Evolutionary conservation across 345 rosid species (phyloP).

Genomic region (Ceriops tagal): DNA sequence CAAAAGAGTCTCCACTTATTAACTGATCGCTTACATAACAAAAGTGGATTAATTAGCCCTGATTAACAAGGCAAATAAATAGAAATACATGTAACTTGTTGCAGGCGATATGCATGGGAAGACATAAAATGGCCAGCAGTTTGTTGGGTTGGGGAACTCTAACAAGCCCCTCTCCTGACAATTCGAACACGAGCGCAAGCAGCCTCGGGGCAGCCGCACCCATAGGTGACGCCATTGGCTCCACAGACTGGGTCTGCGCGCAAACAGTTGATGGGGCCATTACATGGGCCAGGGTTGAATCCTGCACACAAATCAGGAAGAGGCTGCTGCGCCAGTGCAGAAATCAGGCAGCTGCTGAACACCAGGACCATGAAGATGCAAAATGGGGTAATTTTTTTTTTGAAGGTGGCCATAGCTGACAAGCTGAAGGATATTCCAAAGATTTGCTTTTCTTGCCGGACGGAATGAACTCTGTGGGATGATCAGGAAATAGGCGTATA

Average conservation of each 20-base stretch:
- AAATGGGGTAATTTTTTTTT: not conserved
- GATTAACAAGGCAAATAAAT: too few species aligned
- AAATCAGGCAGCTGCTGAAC: not conserved
- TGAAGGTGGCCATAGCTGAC: not conserved
- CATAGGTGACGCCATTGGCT: slow-evolving; percentile 22
- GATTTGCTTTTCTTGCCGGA: not conserved
- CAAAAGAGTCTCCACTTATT: too few species aligned
- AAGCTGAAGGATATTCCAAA: too few species aligned
- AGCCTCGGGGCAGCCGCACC: slow-evolving; percentile 31
- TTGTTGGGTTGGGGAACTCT: not conserved
- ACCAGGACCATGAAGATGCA: not conserved
- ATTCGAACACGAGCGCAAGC: slow-evolving; percentile 21
- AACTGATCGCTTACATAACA: too few species aligned
- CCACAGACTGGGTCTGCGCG: slow-evolving; percentile 27
- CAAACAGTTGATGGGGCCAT: slow-evolving; percentile 15
- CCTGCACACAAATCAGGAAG: slow-evolving; percentile 10
- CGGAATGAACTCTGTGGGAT: too few species aligned
- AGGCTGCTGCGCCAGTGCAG: slow-evolving; percentile 1
- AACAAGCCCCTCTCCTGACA: slow-evolving; percentile 20
- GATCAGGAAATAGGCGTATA: not conserved
- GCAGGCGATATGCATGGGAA: not conserved
- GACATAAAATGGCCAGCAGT: not conserved
- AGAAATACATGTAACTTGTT: too few species aligned
- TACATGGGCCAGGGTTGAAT: not conserved
- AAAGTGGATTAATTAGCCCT: too few species aligned